Conservation (phyloP, 805 yeast species). For the Wickerhamomyces chambardii region DNA sequence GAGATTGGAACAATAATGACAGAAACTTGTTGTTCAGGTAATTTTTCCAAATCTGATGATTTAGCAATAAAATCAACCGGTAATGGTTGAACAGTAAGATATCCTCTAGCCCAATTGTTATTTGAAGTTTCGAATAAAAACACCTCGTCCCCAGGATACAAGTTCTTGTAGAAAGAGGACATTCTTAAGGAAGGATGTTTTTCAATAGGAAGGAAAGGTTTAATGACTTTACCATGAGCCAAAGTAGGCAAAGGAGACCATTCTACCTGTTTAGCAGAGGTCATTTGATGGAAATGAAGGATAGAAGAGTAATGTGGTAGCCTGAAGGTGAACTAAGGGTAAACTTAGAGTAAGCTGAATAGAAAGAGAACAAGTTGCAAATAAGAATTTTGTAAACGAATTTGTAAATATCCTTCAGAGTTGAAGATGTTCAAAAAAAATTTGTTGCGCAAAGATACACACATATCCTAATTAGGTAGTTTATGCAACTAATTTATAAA, state of each 20-base stretch:
- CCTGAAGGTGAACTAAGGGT: no score
- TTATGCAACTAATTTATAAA: no score
- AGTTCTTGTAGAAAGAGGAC: constrained; percentile 34
- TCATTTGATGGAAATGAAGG: no score
- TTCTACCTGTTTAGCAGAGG: no score
- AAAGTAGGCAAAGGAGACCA: constrained; percentile 43
- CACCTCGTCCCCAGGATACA: constrained; percentile 73
- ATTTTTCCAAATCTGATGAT: constrained; percentile 44
- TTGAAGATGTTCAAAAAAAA: no score
- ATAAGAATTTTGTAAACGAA: no score
- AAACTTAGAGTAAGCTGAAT: no score
- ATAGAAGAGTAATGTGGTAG: no score
- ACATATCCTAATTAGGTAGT: no score
- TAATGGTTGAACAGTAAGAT: constrained; percentile 55
- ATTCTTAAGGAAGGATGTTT: constrained; percentile 23
- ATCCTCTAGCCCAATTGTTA: constrained; percentile 74
- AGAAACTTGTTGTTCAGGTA: constrained; percentile 46
- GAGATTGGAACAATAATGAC: constrained; percentile 56
- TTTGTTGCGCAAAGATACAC: no score
- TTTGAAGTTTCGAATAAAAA: constrained; percentile 58
- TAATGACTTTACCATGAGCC: constrained; percentile 32
- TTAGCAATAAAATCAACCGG: constrained; percentile 64
- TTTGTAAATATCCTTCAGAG: no score
- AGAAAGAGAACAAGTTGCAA: no score
- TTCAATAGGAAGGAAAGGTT: constrained; percentile 37